Evolutionary conservation across 2,329 filamentous ascomycete species (phyloP).

Genomic region (Teratosphaeria destructans): DNA sequence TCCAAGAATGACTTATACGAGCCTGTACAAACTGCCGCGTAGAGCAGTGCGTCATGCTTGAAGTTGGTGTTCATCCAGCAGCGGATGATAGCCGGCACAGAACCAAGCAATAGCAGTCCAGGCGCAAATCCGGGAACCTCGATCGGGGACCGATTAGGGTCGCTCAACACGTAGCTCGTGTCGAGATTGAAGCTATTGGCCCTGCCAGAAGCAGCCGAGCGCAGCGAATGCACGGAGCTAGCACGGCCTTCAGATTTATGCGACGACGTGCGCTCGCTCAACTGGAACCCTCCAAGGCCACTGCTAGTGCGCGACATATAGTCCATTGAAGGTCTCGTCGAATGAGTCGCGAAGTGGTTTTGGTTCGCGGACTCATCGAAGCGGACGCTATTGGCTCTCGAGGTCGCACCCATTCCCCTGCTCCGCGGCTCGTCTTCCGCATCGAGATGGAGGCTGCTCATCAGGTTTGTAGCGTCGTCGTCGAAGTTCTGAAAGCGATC

Average conservation of each 20-base stretch:
- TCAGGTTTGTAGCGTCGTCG: slow-evolving; percentile 68
- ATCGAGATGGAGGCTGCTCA: slow-evolving; percentile 75
- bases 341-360: slow-evolving; percentile 69
- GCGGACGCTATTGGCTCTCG: slow-evolving; percentile 89
- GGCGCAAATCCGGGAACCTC: slow-evolving; percentile 68
- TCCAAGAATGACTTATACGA: slow-evolving; percentile 82
- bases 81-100: slow-evolving; percentile 85
- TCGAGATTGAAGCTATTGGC: slow-evolving; percentile 85
- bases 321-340: slow-evolving; percentile 72
- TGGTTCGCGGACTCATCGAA: slow-evolving; percentile 95
- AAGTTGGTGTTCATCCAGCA: slow-evolving; percentile 92
- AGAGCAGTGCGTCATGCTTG: slow-evolving; percentile 77
- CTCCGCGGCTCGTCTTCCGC: slow-evolving; percentile 70
- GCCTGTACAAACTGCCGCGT: slow-evolving; percentile 85
- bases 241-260: slow-evolving; percentile 94
- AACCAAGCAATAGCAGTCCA: slow-evolving; percentile 73
- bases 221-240: slow-evolving; percentile 73
- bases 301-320: slow-evolving; percentile 59
- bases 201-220: slow-evolving; percentile 66
- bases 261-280: slow-evolving; percentile 85
- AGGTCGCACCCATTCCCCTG: slow-evolving; percentile 61
- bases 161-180: slow-evolving; percentile 54
- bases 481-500: slow-evolving; percentile 88
- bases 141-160: slow-evolving; percentile 58
- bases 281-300: slow-evolving; percentile 63